phyloP scores from a whole-genome alignment of 2,329 filamentous ascomycete genomes.

The Xylariomycetidae sp. region DNA sequence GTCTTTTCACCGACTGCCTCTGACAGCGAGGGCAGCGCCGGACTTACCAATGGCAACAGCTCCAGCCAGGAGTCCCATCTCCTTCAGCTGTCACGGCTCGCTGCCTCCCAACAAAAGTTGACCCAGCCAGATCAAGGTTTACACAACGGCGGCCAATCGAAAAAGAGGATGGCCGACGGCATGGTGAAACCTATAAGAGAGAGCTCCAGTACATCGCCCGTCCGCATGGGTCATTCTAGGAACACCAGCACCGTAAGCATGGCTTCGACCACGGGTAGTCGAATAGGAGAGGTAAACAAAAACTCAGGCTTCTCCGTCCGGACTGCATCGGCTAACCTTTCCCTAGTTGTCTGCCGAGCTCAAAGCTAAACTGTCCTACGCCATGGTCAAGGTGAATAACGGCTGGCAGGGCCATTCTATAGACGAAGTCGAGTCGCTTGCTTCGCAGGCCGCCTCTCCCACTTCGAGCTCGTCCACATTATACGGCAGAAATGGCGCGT shows the following conservation, averaged over 20 bases:
- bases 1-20: slow-evolving; percentile 40
- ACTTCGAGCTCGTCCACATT: slow-evolving; percentile 54
- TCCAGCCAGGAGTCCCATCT: slow-evolving; percentile 54
- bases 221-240: slow-evolving; percentile 57
- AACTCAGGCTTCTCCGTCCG: slow-evolving; percentile 7
- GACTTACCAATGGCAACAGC: slow-evolving; percentile 32
- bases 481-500: slow-evolving; percentile 45
- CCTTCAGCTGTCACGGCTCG: slow-evolving; percentile 53
- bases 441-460: slow-evolving; percentile 64
- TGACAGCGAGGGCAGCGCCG: slow-evolving; percentile 36
- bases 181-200: slow-evolving; percentile 54
- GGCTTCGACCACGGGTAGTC: slow-evolving; percentile 58
- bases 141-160: slow-evolving; percentile 35
- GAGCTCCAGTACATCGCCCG: slow-evolving; percentile 41
- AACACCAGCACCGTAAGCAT: slow-evolving; percentile 65
- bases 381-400: slow-evolving; percentile 88
- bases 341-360: slow-evolving; percentile 50
- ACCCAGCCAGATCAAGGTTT: slow-evolving; percentile 29
- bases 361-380: slow-evolving; percentile 81
- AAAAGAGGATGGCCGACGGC: slow-evolving; percentile 76
- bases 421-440: slow-evolving; percentile 70
- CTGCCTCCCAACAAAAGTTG: slow-evolving; percentile 49
- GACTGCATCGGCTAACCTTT: slow-evolving; percentile 13
- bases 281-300: slow-evolving; percentile 71
- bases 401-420: slow-evolving; percentile 79